phyloP scores from a whole-genome alignment of 2,329 filamentous ascomycete species.

The Myriangium duriaei region DNA sequence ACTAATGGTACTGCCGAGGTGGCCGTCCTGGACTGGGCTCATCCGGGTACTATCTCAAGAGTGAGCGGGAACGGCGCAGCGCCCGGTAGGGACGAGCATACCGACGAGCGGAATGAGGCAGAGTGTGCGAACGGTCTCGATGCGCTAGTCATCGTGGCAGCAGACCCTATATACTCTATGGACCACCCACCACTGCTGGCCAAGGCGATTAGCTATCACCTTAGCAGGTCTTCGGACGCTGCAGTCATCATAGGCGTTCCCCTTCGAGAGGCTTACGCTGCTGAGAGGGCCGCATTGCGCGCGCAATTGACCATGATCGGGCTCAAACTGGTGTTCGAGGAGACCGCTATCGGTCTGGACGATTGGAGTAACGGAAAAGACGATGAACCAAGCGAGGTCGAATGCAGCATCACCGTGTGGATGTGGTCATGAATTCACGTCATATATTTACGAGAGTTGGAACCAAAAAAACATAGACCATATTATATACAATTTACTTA shows the following conservation, averaged over 20 bases:
- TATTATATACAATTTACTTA: no score
- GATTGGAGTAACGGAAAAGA: slow-evolving; percentile 54
- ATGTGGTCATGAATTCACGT: slow-evolving; percentile 21
- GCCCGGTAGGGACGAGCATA: not conserved
- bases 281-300: slow-evolving; percentile 52
- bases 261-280: slow-evolving; percentile 55
- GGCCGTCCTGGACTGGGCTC: slow-evolving; percentile 61
- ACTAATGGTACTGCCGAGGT: slow-evolving; percentile 47
- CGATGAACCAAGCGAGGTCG: slow-evolving; percentile 34
- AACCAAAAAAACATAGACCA: no score
- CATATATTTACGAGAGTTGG: no score
- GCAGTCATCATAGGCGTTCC: slow-evolving; percentile 72
- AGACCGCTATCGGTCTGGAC: slow-evolving; percentile 53
- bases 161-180: slow-evolving; percentile 79
- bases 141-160: slow-evolving; percentile 57
- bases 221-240: slow-evolving; percentile 44
- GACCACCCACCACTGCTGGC: slow-evolving; percentile 66
- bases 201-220: slow-evolving; percentile 54
- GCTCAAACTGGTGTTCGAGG: slow-evolving; percentile 45
- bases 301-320: slow-evolving; percentile 45
- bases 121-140: not conserved
- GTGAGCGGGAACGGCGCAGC: not conserved
- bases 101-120: slow-evolving; percentile 7
- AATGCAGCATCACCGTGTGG: slow-evolving; percentile 60
- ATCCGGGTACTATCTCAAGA: slow-evolving; percentile 33